Conservation (phyloP, 2,329 filamentous ascomycete genomes). For the Apiospora hydei region DNA sequence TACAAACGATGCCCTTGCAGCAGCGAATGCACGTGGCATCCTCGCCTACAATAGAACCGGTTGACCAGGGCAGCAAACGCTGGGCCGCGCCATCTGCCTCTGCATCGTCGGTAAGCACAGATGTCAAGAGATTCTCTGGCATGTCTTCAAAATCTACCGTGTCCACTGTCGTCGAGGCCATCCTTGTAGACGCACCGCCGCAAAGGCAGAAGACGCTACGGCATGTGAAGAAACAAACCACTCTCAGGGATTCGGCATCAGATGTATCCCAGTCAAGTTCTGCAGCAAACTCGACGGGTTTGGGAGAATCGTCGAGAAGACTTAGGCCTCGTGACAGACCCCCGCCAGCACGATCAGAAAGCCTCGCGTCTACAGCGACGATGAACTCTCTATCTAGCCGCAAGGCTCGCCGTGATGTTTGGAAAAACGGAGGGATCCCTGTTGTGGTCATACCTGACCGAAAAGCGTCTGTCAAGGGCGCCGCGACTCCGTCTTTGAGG, state of each 20-base stretch:
- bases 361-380: constrained; percentile 57
- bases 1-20: constrained; percentile 55
- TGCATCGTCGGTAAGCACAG: constrained; percentile 50
- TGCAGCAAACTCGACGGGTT: constrained; percentile 48
- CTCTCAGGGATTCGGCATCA: constrained; percentile 42
- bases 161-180: constrained; percentile 65
- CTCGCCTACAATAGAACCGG: constrained; percentile 42
- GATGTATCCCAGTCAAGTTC: constrained; percentile 53
- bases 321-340: constrained; percentile 39
- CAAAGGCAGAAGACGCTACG: constrained; percentile 63
- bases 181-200: constrained; percentile 59
- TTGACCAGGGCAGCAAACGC: constrained; percentile 38
- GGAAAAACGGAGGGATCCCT: constrained; percentile 66
- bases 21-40: constrained; percentile 49
- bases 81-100: constrained; percentile 46
- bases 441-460: constrained; percentile 69
- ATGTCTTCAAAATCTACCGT: constrained; percentile 62
- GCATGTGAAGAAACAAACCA: constrained; percentile 47
- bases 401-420: constrained; percentile 64
- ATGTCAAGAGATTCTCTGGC: constrained; percentile 58
- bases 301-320: constrained; percentile 40
- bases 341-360: constrained; percentile 50
- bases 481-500: constrained; percentile 60
- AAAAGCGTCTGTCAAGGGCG: constrained; percentile 59
- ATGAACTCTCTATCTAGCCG: constrained; percentile 59